Percentiles rank a stretch among this genome's conserved stretches.
These are phyloP conservation scores for Teratosphaeria zuluensis DNA, from an alignment of 2,329 filamentous ascomycete genomes.

Conservation along the genomic window DNA sequence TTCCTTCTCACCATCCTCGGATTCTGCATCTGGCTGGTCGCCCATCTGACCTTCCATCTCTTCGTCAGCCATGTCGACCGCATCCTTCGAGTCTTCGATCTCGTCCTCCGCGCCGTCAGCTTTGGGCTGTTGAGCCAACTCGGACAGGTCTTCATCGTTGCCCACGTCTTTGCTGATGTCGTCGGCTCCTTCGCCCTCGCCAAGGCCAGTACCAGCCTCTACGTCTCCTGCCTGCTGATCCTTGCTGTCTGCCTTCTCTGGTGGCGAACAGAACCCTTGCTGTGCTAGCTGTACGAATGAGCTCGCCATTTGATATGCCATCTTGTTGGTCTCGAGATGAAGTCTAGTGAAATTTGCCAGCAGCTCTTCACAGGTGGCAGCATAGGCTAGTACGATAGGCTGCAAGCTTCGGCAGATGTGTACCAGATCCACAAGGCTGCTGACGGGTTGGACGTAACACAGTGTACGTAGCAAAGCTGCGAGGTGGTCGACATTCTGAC, in stretches of 20 bases:
- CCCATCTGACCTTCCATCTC: constrained; percentile 82
- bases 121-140: constrained; percentile 71
- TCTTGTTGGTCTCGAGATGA: not conserved
- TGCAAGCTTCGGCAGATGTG: not conserved
- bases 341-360: not conserved
- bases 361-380: not conserved
- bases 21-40: constrained; percentile 58
- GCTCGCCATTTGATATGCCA: constrained; percentile 46
- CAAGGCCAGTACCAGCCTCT: constrained; percentile 84
- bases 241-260: constrained; percentile 53
- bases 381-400: constrained; percentile 17
- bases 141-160: constrained; percentile 84
- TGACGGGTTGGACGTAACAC: not conserved
- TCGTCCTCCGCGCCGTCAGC: constrained; percentile 46
- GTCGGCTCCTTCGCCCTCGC: constrained; percentile 88
- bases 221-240: constrained; percentile 55
- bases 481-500: not conserved
- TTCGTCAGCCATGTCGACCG: constrained; percentile 84
- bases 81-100: constrained; percentile 72
- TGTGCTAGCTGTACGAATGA: constrained; percentile 69
- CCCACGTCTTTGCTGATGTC: constrained; percentile 97
- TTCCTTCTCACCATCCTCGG: constrained; percentile 36
- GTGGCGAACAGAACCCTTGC: constrained; percentile 84
- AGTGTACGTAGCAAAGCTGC: not conserved
- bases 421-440: not conserved